A percentile compares a stretch with the other conserved stretches of the same genome.
phyloP scores from a whole-genome alignment of 2,329 filamentous ascomycete species.

The Herpotrichia juniperi region DNA sequence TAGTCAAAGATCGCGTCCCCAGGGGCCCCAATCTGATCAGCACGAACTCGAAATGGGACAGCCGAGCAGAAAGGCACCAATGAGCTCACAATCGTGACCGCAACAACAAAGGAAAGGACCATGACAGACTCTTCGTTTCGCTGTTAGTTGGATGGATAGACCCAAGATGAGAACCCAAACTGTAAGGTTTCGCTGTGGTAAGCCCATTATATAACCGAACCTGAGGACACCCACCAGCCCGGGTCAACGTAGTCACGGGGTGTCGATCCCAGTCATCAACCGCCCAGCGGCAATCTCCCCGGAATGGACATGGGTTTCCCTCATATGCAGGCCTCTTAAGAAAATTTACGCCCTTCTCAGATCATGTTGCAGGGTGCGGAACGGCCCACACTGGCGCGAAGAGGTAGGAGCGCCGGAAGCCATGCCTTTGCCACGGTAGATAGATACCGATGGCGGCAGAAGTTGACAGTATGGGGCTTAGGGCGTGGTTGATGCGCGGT shows the following conservation, averaged over 20 bases:
- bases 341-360: not conserved
- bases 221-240: not conserved
- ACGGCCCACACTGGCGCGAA: not conserved
- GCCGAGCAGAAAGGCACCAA: constrained; percentile 3
- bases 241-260: not conserved
- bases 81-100: not conserved
- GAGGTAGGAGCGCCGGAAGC: not conserved
- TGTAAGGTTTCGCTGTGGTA: not conserved
- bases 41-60: constrained; percentile 6
- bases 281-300: no score
- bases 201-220: not conserved
- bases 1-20: constrained; percentile 15
- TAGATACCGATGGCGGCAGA: not conserved
- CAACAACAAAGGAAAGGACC: not conserved
- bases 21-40: constrained; percentile 9
- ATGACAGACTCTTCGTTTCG: not conserved
- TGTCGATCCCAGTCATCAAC: not conserved
- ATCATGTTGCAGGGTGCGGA: not conserved
- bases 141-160: not conserved
- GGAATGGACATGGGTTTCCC: not conserved
- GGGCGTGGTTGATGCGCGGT: not conserved
- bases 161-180: not conserved
- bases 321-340: not conserved
- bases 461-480: not conserved
- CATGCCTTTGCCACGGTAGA: not conserved